Percentiles rank a stretch among this genome's conserved stretches.
Conservation (phyloP, 129 eudicot species). For the Tagetes patula region DNA sequence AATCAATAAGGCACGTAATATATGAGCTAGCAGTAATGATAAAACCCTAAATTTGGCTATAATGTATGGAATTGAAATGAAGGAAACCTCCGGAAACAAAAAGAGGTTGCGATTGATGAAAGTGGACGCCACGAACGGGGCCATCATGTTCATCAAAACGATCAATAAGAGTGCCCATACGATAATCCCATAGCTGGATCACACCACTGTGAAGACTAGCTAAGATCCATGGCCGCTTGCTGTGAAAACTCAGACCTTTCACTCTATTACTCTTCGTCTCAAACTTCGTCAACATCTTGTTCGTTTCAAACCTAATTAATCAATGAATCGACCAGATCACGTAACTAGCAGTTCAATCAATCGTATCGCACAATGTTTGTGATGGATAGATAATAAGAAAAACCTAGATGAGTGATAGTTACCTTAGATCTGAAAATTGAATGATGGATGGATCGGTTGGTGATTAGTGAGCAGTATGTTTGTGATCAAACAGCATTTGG, state of each 20-base stretch:
- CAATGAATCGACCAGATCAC: constrained; percentile 13
- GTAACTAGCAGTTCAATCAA: constrained; percentile 22
- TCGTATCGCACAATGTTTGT: neutral
- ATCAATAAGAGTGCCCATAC: constrained; percentile 86
- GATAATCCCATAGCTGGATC: constrained; percentile 56
- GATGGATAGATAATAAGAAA: neutral
- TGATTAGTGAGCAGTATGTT: constrained; percentile 21
- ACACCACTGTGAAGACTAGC: constrained; percentile 49
- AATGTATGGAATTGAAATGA: constrained; percentile 8
- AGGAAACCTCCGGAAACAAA: constrained; percentile 80
- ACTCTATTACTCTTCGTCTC: constrained; percentile 46
- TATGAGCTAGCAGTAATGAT: constrained; percentile 9
- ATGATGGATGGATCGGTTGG: constrained; percentile 13
- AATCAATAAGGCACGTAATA: constrained; percentile 3
- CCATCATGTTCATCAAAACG: constrained; percentile 84
- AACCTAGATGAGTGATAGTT: constrained; percentile 26
- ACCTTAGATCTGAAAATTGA: constrained; percentile 24
- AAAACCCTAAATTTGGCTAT: constrained; percentile 11
- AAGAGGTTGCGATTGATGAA: constrained; percentile 81
- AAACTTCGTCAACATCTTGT: constrained; percentile 34
- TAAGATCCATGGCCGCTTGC: constrained; percentile 47
- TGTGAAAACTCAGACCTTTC: constrained; percentile 47
- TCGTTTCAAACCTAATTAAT: constrained; percentile 14
- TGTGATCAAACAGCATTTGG: constrained; percentile 33
- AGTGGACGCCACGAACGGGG: constrained; percentile 87